These are phyloP conservation scores for Thraustochytrium sp. DNA, from an alignment of 352 stramenopile genomes.

Conservation along the genomic window DNA sequence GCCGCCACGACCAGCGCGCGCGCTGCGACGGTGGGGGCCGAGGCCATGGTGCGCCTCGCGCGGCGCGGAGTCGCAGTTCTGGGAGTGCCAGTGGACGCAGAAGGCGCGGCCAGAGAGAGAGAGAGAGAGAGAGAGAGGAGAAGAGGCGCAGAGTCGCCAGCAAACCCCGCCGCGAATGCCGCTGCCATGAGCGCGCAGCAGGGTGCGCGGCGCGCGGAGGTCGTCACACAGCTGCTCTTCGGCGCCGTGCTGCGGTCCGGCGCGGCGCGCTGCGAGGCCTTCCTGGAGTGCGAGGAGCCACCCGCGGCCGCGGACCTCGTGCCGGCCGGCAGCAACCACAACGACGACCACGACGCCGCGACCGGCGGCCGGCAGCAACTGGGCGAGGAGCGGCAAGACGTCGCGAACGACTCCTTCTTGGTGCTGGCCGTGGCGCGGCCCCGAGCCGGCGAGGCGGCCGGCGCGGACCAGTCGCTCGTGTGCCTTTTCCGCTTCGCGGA, in stretches of 20 bases:
- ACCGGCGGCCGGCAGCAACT: not conserved
- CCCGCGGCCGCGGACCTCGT: not conserved
- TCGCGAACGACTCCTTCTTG: not conserved
- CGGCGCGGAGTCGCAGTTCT: no score
- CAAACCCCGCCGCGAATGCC: no score
- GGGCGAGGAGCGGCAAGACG: not conserved
- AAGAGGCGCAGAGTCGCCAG: no score
- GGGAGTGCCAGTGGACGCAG: no score
- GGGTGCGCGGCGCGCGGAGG: not conserved
- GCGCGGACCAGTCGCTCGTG: no score
- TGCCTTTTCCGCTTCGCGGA: conserved; percentile 4
- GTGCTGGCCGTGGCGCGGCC: not conserved
- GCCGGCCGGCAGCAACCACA: not conserved
- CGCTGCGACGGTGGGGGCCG: no score
- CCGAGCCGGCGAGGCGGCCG: not conserved
- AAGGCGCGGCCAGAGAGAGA: no score
- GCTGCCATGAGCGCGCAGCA: no score
- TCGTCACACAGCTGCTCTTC: conserved; percentile 14
- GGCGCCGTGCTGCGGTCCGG: not conserved
- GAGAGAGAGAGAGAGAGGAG: no score
- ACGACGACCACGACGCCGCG: not conserved
- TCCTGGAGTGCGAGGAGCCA: not conserved
- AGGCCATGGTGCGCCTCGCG: no score
- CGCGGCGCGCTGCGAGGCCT: not conserved
- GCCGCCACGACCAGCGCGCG: no score